Evolutionary conservation across 306 rosid species (phyloP), one percentile per base, ranked within the genome.

Genomic region (Cucumis cinereus): DNA sequence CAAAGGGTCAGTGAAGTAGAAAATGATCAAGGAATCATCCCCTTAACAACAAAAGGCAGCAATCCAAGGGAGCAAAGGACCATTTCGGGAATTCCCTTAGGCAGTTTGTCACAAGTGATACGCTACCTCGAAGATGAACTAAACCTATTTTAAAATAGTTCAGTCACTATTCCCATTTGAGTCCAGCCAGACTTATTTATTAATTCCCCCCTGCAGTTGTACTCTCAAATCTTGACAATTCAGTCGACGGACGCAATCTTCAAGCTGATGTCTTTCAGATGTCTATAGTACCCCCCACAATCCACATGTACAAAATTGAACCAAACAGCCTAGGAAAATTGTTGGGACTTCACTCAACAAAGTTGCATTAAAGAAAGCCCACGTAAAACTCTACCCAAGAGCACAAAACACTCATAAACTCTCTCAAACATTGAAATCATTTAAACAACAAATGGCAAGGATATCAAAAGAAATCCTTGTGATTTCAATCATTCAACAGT

Each of bases 401-500:
- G 22, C 56, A 22, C 35, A 23, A 69, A 0, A 69, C 2, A 13
- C 22, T 22, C 53, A 66, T 36, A 8, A 14, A 8, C 58, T 47
- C 24, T 24, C 20, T 70, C 20, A 26, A 13, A 45, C 56, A 43
- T 70, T 4, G 6, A 8, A 13, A 22, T 45, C 74, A 14, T 45
- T 23, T 58, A 15, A 71, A 15, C 24, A 70, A 7, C 4, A 43
- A 45, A 7, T 26, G 41, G 4, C 57, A 16, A 13, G 40, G 23
- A 23, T 26, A 11, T 47, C 47, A 8, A 70, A 24, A 47, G 6
- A 49, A 22, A 49, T 11, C 17, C 6, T 5, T n/a, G 12, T 40
- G 15, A 26, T 45, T 47, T 70, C 22, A 24, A 47, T 24, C 58
- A 41, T 50, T 82, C 74, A 79, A 47, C 75, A 73, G 73, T 40